phyloP scores from a whole-genome alignment of 441 rosid species.

The Hura crepitans region DNA sequence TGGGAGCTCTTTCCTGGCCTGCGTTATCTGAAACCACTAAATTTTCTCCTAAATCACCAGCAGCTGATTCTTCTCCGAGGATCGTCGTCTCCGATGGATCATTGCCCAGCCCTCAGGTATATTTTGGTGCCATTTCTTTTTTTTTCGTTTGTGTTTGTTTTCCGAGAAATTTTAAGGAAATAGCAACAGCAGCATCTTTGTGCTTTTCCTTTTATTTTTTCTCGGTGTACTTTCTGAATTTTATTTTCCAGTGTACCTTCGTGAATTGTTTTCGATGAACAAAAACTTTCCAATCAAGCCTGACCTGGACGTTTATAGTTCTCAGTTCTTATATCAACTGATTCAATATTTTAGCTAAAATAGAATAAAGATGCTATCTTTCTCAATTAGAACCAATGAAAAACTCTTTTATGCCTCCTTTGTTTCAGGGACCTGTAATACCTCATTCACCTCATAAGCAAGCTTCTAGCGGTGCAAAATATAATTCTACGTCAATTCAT shows the following conservation, averaged over 20 bases:
- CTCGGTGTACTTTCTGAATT: too few species aligned
- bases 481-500: slow-evolving; percentile 38
- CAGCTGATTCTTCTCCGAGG: slow-evolving; percentile 48
- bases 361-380: neutral
- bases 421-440: slow-evolving; percentile 40
- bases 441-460: slow-evolving; percentile 40
- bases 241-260: neutral
- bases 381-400: neutral
- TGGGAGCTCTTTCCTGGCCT: slow-evolving; percentile 83
- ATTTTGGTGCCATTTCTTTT: neutral
- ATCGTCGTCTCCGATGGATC: slow-evolving; percentile 51
- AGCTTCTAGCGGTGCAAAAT: slow-evolving; percentile 34
- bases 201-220: neutral
- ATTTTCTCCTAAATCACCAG: slow-evolving; percentile 44
- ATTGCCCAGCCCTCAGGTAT: slow-evolving; percentile 41
- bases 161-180: neutral
- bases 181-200: neutral
- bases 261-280: neutral
- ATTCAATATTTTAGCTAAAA: neutral
- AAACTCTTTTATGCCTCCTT: neutral
- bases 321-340: neutral
- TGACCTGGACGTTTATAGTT: neutral
- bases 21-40: slow-evolving; percentile 66
- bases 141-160: neutral
- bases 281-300: too few species aligned